phyloP scores from a whole-genome alignment of 1,284 basidiomycete species.

The Wolfiporia cocos region DNA sequence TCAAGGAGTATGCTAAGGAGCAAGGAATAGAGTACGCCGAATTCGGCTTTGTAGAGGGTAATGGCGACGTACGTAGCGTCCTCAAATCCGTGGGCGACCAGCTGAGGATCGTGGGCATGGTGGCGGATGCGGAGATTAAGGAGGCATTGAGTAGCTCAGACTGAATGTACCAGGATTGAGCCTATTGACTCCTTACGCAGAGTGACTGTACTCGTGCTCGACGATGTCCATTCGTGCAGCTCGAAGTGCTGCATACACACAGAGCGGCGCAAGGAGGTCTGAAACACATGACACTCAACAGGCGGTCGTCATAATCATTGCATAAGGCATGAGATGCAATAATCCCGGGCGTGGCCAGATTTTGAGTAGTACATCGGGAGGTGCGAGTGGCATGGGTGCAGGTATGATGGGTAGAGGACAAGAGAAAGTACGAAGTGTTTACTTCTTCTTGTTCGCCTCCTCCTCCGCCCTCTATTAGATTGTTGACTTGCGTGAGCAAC shows the following conservation, averaged over 20 bases:
- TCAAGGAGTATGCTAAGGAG: conserved; percentile 83
- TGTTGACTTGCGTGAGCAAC: conserved; percentile 11
- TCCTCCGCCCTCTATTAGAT: conserved; percentile 78
- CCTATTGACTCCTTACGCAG: too few species aligned
- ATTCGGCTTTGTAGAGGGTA: conserved; percentile 85
- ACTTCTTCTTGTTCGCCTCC: conserved; percentile 92
- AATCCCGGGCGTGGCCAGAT: conserved; percentile 27
- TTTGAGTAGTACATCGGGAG: conserved; percentile 33
- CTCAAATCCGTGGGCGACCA: conserved; percentile 80
- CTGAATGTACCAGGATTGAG: too few species aligned
- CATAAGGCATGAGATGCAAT: conserved; percentile 30
- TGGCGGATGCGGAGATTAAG: conserved; percentile 59
- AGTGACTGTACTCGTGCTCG: too few species aligned
- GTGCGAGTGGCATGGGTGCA: conserved; percentile 27
- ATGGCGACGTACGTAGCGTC: conserved; percentile 72
- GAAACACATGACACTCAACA: not conserved
- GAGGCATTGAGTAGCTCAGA: conserved; percentile 40
- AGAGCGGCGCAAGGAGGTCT: not conserved
- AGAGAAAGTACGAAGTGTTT: conserved; percentile 32
- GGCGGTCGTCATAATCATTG: conserved; percentile 20
- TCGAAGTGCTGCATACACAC: too few species aligned
- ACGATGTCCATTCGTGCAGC: too few species aligned
- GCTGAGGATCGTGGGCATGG: conserved; percentile 66
- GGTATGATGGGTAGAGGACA: conserved; percentile 22
- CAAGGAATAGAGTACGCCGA: conserved; percentile 85